phyloP scores from a whole-genome alignment of 108 stramenopile species.

The Asterionellopsis glacialis region DNA sequence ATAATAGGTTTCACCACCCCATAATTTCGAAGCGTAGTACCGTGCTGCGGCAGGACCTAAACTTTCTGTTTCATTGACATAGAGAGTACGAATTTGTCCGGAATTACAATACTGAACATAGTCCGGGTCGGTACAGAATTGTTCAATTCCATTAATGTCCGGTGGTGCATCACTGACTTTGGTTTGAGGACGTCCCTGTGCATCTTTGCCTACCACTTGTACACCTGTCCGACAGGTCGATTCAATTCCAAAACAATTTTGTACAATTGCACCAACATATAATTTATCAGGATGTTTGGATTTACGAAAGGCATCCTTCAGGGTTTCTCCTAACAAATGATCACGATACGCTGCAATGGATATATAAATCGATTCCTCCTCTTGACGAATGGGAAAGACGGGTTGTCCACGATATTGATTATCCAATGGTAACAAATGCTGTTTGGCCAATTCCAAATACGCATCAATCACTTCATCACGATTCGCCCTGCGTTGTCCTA shows the following conservation, averaged over 20 bases:
- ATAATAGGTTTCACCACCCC: constrained; percentile 88
- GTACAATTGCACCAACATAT: constrained; percentile 83
- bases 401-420: constrained; percentile 40
- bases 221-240: constrained; percentile 65
- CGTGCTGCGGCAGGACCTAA: constrained; percentile 89
- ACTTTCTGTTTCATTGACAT: constrained; percentile 84
- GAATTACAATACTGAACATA: constrained; percentile 52
- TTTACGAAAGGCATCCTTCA: constrained; percentile 71
- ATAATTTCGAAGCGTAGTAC: constrained; percentile 88
- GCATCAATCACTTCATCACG: constrained; percentile 26
- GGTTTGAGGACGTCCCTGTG: not conserved
- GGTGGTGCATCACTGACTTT: constrained; percentile 44
- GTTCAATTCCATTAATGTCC: constrained; percentile 71
- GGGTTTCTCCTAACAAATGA: constrained; percentile 72
- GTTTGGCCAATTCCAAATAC: constrained; percentile 41
- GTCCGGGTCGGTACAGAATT: constrained; percentile 55
- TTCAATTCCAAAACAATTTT: constrained; percentile 86
- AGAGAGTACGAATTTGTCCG: constrained; percentile 76
- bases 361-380: constrained; percentile 77
- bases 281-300: constrained; percentile 74
- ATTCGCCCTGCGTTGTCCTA: constrained; percentile 9
- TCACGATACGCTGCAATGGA: constrained; percentile 89
- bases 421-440: constrained; percentile 45
- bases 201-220: constrained; percentile 58
- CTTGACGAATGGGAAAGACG: constrained; percentile 57